phyloP scores from a whole-genome alignment of 2,329 filamentous ascomycete species.

The Tolypocladium inflatum region DNA sequence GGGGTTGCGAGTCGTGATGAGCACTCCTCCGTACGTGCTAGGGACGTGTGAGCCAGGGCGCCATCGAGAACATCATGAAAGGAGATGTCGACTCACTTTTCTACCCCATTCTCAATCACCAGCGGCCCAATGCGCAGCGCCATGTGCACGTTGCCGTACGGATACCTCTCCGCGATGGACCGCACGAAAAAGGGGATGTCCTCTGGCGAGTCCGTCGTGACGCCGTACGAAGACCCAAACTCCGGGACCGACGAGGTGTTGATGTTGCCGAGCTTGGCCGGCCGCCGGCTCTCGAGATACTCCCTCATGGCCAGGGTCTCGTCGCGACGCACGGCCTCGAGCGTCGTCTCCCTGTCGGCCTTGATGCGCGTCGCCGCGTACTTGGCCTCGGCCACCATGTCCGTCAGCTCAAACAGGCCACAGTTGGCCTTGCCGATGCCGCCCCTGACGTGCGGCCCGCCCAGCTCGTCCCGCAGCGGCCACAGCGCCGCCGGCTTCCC shows the following conservation, averaged over 20 bases:
- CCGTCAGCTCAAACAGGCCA: constrained; percentile 8
- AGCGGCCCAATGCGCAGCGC: constrained; percentile 27
- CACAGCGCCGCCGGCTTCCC: constrained; percentile 9
- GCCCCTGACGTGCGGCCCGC: constrained; percentile 1
- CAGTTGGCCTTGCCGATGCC: constrained; percentile 5
- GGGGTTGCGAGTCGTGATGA: constrained; percentile 15
- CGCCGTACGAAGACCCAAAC: constrained; percentile 10
- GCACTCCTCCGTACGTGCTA: constrained; percentile 15
- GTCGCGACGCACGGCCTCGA: constrained; percentile 2
- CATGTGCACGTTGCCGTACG: constrained; percentile 30
- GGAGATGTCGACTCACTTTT: constrained; percentile 17
- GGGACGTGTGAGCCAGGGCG: background rate
- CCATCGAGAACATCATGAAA: no score
- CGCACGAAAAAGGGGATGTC: constrained; percentile 21
- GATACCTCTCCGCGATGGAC: constrained; percentile 19
- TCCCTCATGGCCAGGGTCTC: background rate
- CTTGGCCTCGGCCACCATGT: constrained; percentile 14
- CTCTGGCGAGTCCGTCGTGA: constrained; percentile 10
- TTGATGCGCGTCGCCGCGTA: constrained; percentile 8
- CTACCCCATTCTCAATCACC: constrained; percentile 28
- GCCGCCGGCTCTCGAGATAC: background rate
- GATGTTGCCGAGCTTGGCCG: constrained; percentile 5
- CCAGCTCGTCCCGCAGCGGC: constrained; percentile 5
- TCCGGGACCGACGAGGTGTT: constrained; percentile 7
- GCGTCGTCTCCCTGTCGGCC: constrained; percentile 2